Evolutionary conservation across 163 green algal species (phyloP).

Genomic region (Chlorella variabilis): DNA sequence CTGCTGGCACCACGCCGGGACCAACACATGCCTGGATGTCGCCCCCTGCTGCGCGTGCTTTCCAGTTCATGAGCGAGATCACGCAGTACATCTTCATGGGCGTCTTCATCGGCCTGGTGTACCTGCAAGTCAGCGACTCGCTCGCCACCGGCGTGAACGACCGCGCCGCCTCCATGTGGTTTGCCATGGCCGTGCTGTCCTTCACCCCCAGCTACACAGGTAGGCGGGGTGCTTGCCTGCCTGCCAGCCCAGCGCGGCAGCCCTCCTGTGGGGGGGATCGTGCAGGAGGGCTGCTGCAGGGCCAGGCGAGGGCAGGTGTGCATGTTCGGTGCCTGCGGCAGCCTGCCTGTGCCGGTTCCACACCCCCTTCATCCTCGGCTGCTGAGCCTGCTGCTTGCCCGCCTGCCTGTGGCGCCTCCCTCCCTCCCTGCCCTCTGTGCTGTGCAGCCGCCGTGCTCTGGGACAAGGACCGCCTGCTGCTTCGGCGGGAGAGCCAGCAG

Average conservation of each 20-base stretch:
- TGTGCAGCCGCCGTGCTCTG: slow-evolving; percentile 40
- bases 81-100: slow-evolving; percentile 53
- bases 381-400: neutral
- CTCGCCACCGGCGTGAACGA: slow-evolving; percentile 42
- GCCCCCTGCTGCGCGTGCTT: no score
- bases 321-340: neutral
- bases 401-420: no score
- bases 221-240: neutral
- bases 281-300: neutral
- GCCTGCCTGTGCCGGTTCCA: no score
- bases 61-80: slow-evolving; percentile 33
- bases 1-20: no score
- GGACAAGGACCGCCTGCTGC: slow-evolving; percentile 48
- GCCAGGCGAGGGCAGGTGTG: neutral
- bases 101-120: slow-evolving; percentile 39
- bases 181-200: slow-evolving; percentile 47
- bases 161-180: slow-evolving; percentile 49
- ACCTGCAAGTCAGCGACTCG: slow-evolving; percentile 36
- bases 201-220: slow-evolving; percentile 47
- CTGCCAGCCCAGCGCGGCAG: no score
- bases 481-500: slow-evolving; percentile 40
- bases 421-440: neutral
- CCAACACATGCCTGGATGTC: no score
- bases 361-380: neutral
- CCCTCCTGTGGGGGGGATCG: no score